phyloP scores from a whole-genome alignment of 371 early-diverging fungal genomes.

The Massospora cicadina region DNA sequence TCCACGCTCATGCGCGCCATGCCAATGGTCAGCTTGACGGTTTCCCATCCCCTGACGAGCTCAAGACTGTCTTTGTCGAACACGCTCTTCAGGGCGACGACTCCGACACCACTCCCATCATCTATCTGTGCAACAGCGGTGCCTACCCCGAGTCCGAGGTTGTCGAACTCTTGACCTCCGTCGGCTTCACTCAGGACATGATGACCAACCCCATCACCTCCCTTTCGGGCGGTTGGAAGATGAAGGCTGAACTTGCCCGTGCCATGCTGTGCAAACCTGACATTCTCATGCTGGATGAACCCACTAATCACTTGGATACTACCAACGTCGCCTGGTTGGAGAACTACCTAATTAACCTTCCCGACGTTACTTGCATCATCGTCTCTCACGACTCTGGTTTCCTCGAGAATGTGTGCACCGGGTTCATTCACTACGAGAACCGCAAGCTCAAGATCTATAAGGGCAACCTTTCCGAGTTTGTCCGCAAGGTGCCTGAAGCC shows the following conservation, averaged over 20 bases:
- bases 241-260: slow-evolving; percentile 71
- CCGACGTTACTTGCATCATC: slow-evolving; percentile 61
- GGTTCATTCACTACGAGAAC: slow-evolving; percentile 62
- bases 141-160: slow-evolving; percentile 24
- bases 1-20: slow-evolving; percentile 78
- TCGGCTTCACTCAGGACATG: slow-evolving; percentile 51
- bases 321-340: slow-evolving; percentile 68
- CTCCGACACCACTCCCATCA: slow-evolving; percentile 41
- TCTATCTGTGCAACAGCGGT: slow-evolving; percentile 26
- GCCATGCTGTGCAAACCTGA: slow-evolving; percentile 72
- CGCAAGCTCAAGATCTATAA: slow-evolving; percentile 59
- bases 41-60: slow-evolving; percentile 56
- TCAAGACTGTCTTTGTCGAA: slow-evolving; percentile 55
- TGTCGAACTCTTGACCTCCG: slow-evolving; percentile 32
- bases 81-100: slow-evolving; percentile 63
- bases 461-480: slow-evolving; percentile 72
- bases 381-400: slow-evolving; percentile 85
- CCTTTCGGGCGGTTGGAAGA: slow-evolving; percentile 81
- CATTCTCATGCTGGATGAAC: slow-evolving; percentile 76
- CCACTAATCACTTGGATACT: slow-evolving; percentile 85
- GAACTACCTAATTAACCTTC: slow-evolving; percentile 48
- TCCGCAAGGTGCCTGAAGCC: slow-evolving; percentile 55
- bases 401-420: slow-evolving; percentile 67
- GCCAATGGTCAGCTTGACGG: slow-evolving; percentile 58
- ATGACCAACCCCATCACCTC: slow-evolving; percentile 42